A percentile compares a stretch with the other conserved stretches of the same genome.
phyloP scores from a whole-genome alignment of 2,329 filamentous ascomycete species.

The Rugonectria rugulosa region DNA sequence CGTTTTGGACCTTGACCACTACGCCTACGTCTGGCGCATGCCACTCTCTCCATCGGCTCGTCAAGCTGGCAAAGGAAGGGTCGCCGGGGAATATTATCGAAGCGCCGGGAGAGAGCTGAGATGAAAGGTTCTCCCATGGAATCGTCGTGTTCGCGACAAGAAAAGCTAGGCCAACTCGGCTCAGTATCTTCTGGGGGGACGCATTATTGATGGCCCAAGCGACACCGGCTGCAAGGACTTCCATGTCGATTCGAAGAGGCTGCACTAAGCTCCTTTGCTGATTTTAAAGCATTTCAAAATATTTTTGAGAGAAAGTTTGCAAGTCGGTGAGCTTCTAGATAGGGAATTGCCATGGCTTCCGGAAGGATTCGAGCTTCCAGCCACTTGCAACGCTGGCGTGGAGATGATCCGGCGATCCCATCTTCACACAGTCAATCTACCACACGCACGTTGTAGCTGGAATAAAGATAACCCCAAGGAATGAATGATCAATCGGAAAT shows the following conservation, averaged over 20 bases:
- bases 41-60: conserved; percentile 28
- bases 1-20: conserved; percentile 13
- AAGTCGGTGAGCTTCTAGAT: too few species aligned
- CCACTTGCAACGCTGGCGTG: too few species aligned
- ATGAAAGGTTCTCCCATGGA: conserved; percentile 16
- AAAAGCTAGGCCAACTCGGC: conserved; percentile 15
- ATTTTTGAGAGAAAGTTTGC: too few species aligned
- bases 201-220: conserved; percentile 15
- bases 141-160: background rate
- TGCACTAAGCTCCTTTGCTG: too few species aligned
- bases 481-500: too few species aligned
- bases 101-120: conserved; percentile 17
- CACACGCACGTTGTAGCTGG: too few species aligned
- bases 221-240: conserved; percentile 22
- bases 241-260: conserved; percentile 6
- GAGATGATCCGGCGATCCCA: too few species aligned
- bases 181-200: conserved; percentile 12
- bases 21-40: conserved; percentile 19
- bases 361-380: too few species aligned
- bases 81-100: conserved; percentile 8
- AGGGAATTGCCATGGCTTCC: too few species aligned
- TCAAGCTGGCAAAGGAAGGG: background rate
- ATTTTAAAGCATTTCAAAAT: too few species aligned
- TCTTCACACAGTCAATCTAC: too few species aligned
- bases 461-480: too few species aligned